A percentile compares a stretch with the other conserved stretches of the same genome.
Conservation (phyloP, 2,329 filamentous ascomycete genomes). For the Fusarium miscanthi region DNA sequence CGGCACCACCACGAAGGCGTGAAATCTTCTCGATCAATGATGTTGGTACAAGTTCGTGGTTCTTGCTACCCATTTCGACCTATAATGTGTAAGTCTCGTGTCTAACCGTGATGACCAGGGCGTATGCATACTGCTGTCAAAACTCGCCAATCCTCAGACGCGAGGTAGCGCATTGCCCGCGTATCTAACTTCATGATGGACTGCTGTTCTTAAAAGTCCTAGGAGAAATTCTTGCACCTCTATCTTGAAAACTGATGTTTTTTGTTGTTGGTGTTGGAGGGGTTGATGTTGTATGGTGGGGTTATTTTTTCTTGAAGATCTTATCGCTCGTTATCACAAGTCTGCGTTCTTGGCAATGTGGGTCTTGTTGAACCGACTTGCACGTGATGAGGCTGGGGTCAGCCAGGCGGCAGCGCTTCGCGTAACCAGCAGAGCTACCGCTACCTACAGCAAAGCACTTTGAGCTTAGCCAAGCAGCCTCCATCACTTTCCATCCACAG, state of each 20-base stretch:
- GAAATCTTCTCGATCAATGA: slow-evolving; percentile 86
- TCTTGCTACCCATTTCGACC: slow-evolving; percentile 94
- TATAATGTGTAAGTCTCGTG: slow-evolving; percentile 54
- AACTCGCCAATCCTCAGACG: slow-evolving; percentile 93
- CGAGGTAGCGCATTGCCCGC: slow-evolving; percentile 91
- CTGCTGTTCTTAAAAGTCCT: not conserved
- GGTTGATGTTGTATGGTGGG: slow-evolving; percentile 45
- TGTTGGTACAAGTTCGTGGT: slow-evolving; percentile 97
- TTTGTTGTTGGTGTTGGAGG: slow-evolving; percentile 30
- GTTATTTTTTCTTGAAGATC: slow-evolving; percentile 46
- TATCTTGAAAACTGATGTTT: not conserved
- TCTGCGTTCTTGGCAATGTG: slow-evolving; percentile 4
- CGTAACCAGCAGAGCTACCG: slow-evolving; percentile 54
- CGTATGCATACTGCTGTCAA: slow-evolving; percentile 79
- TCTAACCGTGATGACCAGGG: slow-evolving; percentile 48
- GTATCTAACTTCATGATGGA: slow-evolving; percentile 91
- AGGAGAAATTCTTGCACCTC: not conserved
- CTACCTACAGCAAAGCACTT: slow-evolving; percentile 44
- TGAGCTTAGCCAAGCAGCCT: slow-evolving; percentile 54
- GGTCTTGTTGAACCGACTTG: not conserved
- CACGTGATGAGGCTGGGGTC: slow-evolving; percentile 50
- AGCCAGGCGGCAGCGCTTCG: slow-evolving; percentile 58
- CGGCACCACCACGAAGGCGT: slow-evolving; percentile 80
- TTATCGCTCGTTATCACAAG: slow-evolving; percentile 42
- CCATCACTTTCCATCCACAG: slow-evolving; percentile 53